Evolutionary conservation across 2,329 filamentous ascomycete genomes (phyloP), one percentile per base, ranked within the genome.

Genomic region (Colletotrichum echinochloae): DNA sequence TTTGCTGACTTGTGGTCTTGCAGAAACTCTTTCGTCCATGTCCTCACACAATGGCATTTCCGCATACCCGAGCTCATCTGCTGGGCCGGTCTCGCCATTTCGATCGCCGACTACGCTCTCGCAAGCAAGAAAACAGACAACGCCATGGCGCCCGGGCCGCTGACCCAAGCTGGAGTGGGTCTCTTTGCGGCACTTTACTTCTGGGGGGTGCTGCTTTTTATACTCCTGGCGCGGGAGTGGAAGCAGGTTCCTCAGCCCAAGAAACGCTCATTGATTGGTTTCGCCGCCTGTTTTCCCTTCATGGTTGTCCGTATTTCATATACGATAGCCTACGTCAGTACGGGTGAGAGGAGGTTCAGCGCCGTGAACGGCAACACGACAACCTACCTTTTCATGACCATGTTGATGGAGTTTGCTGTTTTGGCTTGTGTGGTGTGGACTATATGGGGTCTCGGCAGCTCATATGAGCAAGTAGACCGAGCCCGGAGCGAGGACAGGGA

Each of bases 41-140:
- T 71, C 14, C 54, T 74, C 5, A 71, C 71, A 5, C 30, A 39
- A 2, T 70, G 73, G 57, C 65, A 69, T 51, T 75, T 74, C 5
- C 69, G 54, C 20, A 55, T 73, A 5, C 74, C 74, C 0, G 72
- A 74, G 48, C 56, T 75, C 59, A 70, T 75, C n/a, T 75, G 73
- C 56, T 73, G 69, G 69, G 68, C 71, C 2, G 74, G 74, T 33
- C 73, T 75, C 26, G 74, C 56, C 5, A 70, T 75, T 14, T 72
- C 72, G 18, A 65, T 75, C 30, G 74, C 69, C 28, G 74, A 74
- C 51, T 75, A 74, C 61, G 54, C 62, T 2, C 26, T 71, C 20
- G 70, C 66, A 14, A 67, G 69, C 35, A 57, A 63, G 18, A 68
- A 65, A n/a, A 62, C 35, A 4, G 64, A 73, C 6, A 54, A 72